Conservation (phyloP, 345 rosid species). For the rapeseed (Brassica napus) region DNA sequence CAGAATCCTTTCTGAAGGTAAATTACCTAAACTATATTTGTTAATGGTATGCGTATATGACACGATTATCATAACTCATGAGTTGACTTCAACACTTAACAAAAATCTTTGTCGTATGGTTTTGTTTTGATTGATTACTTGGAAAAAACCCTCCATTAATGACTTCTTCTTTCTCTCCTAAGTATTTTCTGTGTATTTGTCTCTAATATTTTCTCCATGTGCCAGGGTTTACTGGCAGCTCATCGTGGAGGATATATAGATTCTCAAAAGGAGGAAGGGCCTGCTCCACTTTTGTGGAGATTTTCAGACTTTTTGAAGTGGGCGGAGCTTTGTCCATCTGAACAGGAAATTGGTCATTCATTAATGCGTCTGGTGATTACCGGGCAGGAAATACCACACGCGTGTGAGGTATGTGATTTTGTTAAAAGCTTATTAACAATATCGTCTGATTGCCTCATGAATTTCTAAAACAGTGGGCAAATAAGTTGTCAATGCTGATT, state of each 20-base stretch:
- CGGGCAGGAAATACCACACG: conserved; percentile 96
- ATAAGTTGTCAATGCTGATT: conserved; percentile 16
- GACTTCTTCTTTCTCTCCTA: conserved; percentile 1
- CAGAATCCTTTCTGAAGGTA: conserved; percentile 95
- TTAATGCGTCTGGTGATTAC: conserved; percentile 98
- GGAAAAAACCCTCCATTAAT: conserved; percentile 3
- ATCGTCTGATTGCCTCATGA: conserved; percentile 8
- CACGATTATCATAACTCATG: conserved; percentile 6
- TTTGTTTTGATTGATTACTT: conserved; percentile 18
- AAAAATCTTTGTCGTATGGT: not conserved
- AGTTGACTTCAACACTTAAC: not conserved
- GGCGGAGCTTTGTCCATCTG: conserved; percentile 99
- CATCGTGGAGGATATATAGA: conserved; percentile 99
- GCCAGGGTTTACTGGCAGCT: conserved; percentile 92
- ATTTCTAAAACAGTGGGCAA: not conserved
- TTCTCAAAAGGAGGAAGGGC: conserved; percentile 96
- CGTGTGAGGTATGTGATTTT: conserved; percentile 75
- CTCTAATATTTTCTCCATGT: conserved; percentile 30
- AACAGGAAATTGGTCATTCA: conserved; percentile 96
- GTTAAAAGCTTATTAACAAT: conserved; percentile 4
- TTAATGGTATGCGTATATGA: conserved; percentile 8
- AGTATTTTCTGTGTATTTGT: conserved; percentile 3
- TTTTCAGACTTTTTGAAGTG: conserved; percentile 93
- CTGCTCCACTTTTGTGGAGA: conserved; percentile 96
- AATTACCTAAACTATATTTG: conserved; percentile 8